Conservation (phyloP, 768 basidiomycete genomes). For the Russula compacta region DNA sequence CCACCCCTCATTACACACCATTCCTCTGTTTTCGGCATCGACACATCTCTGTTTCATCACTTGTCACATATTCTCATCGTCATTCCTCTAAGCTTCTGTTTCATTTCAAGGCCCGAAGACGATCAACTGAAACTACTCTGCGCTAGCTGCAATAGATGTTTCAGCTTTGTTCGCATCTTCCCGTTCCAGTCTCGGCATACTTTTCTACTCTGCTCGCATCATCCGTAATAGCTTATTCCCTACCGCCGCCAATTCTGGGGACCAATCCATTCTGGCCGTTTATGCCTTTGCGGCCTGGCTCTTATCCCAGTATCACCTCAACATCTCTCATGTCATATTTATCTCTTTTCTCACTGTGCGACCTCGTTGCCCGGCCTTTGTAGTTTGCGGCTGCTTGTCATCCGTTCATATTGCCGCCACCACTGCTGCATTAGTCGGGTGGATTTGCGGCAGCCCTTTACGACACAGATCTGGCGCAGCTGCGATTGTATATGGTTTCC, state of each 20-base stretch:
- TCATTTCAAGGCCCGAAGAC: constrained; percentile 11
- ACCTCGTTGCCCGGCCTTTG: constrained; percentile 20
- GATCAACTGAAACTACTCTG: constrained; percentile 17
- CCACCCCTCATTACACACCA: constrained; percentile 8
- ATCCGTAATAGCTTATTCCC: constrained; percentile 23
- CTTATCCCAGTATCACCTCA: constrained; percentile 24
- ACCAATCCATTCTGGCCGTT: constrained; percentile 49
- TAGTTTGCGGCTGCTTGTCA: constrained; percentile 1
- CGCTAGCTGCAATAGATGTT: constrained; percentile 16
- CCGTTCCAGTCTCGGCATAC: constrained; percentile 23
- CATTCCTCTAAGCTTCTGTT: constrained; percentile 1
- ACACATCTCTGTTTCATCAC: constrained; percentile 21
- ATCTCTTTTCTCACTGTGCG: constrained; percentile 23
- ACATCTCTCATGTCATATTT: constrained; percentile 29
- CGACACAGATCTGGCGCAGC: not conserved
- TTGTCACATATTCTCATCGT: constrained; percentile 24
- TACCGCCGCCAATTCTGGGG: constrained; percentile 27
- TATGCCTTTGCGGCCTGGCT: constrained; percentile 38
- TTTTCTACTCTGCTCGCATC: constrained; percentile 22
- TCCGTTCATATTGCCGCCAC: not conserved
- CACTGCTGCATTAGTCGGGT: not conserved
- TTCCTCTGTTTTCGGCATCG: constrained; percentile 9
- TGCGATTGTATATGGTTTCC: constrained; percentile 2
- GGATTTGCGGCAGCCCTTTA: not conserved
- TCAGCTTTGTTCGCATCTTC: constrained; percentile 27